Evolutionary conservation across 345 rosid genomes (phyloP).

Genomic region (Garcia nutans): DNA sequence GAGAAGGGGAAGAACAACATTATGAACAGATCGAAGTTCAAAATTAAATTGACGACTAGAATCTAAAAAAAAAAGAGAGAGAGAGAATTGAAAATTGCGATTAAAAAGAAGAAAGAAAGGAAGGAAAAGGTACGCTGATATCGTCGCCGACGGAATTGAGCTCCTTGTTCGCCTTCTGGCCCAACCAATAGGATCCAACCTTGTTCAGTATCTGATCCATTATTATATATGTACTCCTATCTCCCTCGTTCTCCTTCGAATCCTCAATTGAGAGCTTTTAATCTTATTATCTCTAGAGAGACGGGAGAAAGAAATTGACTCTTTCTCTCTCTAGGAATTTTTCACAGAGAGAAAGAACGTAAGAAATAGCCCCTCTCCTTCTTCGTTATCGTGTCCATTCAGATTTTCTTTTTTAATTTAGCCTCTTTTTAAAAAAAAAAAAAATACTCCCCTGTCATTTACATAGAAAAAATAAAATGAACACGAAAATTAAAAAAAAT

Average conservation of each 20-base stretch:
- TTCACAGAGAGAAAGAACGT: neutral
- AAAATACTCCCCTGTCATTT: no score
- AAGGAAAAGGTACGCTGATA: slow-evolving; percentile 45
- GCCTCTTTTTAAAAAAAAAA: no score
- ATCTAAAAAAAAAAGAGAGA: neutral
- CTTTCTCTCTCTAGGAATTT: neutral
- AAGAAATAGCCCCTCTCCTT: no score
- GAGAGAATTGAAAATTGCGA: neutral
- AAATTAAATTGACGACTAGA: neutral
- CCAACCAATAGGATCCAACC: slow-evolving; percentile 85
- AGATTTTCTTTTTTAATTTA: no score
- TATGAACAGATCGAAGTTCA: slow-evolving; percentile 4
- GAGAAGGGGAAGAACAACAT: neutral
- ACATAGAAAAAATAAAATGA: no score
- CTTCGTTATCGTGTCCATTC: no score
- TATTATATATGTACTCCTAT: neutral
- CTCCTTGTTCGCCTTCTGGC: slow-evolving; percentile 74
- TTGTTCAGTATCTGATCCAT: slow-evolving; percentile 94
- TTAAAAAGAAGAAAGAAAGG: neutral
- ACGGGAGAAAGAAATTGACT: neutral
- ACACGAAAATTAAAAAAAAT: no score
- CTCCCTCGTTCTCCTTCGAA: neutral
- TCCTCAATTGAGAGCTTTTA: neutral
- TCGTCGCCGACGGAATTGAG: slow-evolving; percentile 83
- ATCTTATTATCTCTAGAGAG: neutral